A percentile compares a stretch with the other conserved stretches of the same genome.
Evolutionary conservation across 2,329 filamentous ascomycete genomes (phyloP).

Genomic region (Epicoccum sorghinum): DNA sequence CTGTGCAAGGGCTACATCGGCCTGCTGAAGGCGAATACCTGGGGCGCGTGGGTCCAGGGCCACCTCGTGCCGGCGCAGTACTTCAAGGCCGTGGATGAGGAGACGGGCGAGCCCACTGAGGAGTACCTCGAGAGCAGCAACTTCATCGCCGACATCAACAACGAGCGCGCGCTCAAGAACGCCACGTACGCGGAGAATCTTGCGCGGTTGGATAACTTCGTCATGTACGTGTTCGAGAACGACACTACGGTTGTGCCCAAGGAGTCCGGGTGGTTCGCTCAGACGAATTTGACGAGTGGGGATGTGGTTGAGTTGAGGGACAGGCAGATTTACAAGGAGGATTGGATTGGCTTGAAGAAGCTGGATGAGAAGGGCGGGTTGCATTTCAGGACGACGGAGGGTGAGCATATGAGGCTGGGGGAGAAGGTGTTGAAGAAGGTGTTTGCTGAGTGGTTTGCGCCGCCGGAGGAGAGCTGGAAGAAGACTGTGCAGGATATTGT

Average conservation of each 20-base stretch:
- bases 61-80: constrained; percentile 93
- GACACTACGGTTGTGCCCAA: constrained; percentile 88
- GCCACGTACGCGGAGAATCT: constrained; percentile 74
- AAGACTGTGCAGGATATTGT: constrained; percentile 3
- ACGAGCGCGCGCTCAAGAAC: constrained; percentile 81
- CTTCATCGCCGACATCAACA: constrained; percentile 95
- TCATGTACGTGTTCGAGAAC: constrained; percentile 87
- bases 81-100: constrained; percentile 72
- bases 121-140: constrained; percentile 81
- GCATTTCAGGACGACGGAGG: constrained; percentile 73
- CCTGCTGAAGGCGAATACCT: constrained; percentile 79
- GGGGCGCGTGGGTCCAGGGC: constrained; percentile 77
- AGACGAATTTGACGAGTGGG: constrained; percentile 68
- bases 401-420: constrained; percentile 81
- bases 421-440: constrained; percentile 69
- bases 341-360: constrained; percentile 86
- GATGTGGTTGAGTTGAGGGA: constrained; percentile 71
- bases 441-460: constrained; percentile 71
- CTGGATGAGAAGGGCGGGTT: constrained; percentile 81
- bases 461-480: constrained; percentile 26
- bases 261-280: constrained; percentile 88
- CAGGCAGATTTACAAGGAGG: constrained; percentile 78
- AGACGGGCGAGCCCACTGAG: constrained; percentile 60
- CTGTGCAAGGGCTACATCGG: constrained; percentile 81
- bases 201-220: constrained; percentile 73